Conservation (phyloP, 2,329 filamentous ascomycete species). For the Fonsecaea nubica region DNA sequence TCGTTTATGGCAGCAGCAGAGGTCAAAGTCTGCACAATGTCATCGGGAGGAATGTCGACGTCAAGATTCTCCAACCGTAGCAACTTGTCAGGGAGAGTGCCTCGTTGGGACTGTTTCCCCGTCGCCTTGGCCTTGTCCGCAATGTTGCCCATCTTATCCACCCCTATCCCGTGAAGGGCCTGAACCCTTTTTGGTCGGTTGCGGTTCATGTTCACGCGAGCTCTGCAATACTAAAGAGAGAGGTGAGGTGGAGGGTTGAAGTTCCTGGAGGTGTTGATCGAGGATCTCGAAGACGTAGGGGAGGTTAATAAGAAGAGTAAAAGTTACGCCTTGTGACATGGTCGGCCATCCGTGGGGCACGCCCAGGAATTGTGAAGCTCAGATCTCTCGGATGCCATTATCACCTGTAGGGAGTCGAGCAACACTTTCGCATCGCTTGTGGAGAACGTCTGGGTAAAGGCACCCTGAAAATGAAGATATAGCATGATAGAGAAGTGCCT, state of each 20-base stretch:
- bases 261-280: background rate
- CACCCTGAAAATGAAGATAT: background rate
- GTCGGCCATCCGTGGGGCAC: too few species aligned
- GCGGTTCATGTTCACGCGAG: slow-evolving; percentile 6
- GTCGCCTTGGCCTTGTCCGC: slow-evolving; percentile 15
- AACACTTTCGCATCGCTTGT: background rate
- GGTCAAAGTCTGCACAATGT: slow-evolving; percentile 7
- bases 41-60: slow-evolving; percentile 26
- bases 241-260: background rate
- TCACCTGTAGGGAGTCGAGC: background rate
- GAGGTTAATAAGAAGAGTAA: background rate
- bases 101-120: background rate
- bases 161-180: slow-evolving; percentile 23
- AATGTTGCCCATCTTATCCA: slow-evolving; percentile 29
- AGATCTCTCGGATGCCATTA: background rate
- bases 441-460: background rate
- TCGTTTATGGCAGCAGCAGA: slow-evolving; percentile 11
- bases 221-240: background rate
- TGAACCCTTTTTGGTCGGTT: slow-evolving; percentile 16
- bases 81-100: background rate
- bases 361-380: background rate
- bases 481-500: background rate
- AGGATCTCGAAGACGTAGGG: background rate
- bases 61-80: slow-evolving; percentile 30
- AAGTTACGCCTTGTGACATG: background rate